Percentiles rank a stretch among this genome's conserved stretches.
phyloP scores from a whole-genome alignment of 192 early-diverging fungal genomes.

The Podila horticola region DNA sequence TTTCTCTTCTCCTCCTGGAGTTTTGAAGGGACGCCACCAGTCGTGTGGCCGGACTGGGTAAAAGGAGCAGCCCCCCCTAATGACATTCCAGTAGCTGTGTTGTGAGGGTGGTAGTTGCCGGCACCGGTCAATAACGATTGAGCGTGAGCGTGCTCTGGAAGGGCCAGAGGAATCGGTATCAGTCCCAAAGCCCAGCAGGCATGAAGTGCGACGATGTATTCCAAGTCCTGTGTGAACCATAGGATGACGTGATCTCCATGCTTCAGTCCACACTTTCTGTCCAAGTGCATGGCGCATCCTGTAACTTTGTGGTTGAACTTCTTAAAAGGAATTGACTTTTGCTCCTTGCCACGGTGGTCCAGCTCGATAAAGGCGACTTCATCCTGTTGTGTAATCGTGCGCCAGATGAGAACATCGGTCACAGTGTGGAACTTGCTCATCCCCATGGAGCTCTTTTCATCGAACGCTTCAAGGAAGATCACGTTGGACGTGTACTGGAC shows the following conservation, averaged over 20 bases:
- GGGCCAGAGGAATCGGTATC: slow-evolving; percentile 72
- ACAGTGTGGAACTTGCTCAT: slow-evolving; percentile 72
- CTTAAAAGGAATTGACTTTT: slow-evolving; percentile 67
- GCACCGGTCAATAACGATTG: background rate
- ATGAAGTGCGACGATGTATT: slow-evolving; percentile 72
- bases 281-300: slow-evolving; percentile 67
- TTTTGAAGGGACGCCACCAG: background rate
- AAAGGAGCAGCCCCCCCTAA: background rate
- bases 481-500: slow-evolving; percentile 41
- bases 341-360: slow-evolving; percentile 60
- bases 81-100: background rate
- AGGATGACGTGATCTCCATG: slow-evolving; percentile 70
- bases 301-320: slow-evolving; percentile 74
- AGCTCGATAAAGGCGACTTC: slow-evolving; percentile 66
- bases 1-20: slow-evolving; percentile 22
- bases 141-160: slow-evolving; percentile 58
- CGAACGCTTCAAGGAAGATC: slow-evolving; percentile 46
- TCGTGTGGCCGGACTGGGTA: background rate
- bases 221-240: slow-evolving; percentile 64
- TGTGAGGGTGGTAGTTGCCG: background rate
- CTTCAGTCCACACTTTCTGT: slow-evolving; percentile 63
- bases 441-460: slow-evolving; percentile 71
- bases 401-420: slow-evolving; percentile 75
- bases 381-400: slow-evolving; percentile 67
- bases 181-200: slow-evolving; percentile 84